A percentile compares a stretch with the other conserved stretches of the same genome.
phyloP scores from a whole-genome alignment of 2,329 filamentous ascomycete species.

The Trichoderma arundinaceum region DNA sequence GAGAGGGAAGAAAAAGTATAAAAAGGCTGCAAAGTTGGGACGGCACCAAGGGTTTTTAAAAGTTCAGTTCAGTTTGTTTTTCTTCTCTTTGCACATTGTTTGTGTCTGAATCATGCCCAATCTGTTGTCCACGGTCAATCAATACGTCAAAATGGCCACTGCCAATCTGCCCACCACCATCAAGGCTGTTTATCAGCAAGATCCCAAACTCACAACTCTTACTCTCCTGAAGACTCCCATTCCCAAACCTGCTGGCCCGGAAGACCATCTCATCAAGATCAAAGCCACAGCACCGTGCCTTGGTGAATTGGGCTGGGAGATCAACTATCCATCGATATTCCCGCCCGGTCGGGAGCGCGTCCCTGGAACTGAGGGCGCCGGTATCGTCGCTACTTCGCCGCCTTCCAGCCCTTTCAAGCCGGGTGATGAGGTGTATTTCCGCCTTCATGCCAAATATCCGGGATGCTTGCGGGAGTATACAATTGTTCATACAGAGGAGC shows the following conservation, averaged over 20 bases:
- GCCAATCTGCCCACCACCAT: conserved; percentile 34
- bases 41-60: too few relatives aligned
- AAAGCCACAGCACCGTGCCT: conserved; percentile 44
- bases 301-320: conserved; percentile 44
- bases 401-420: conserved; percentile 42
- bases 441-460: conserved; percentile 38
- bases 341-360: conserved; percentile 39
- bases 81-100: background rate
- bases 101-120: background rate
- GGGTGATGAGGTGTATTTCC: conserved; percentile 46
- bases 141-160: conserved; percentile 22
- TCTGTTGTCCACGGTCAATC: conserved; percentile 2
- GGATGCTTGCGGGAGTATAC: conserved; percentile 45
- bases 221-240: conserved; percentile 35
- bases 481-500: conserved; percentile 41
- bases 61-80: background rate
- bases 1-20: background rate
- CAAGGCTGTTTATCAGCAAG: conserved; percentile 37
- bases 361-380: conserved; percentile 48
- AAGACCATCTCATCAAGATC: conserved; percentile 43
- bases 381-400: conserved; percentile 45
- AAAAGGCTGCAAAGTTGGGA: background rate
- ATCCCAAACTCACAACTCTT: conserved; percentile 35
- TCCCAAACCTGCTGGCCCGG: conserved; percentile 35
- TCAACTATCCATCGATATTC: conserved; percentile 36